Evolutionary conservation across 169 alveolate species (phyloP), one percentile per base, ranked within the genome.

Genomic region (Eimeria praecox): DNA sequence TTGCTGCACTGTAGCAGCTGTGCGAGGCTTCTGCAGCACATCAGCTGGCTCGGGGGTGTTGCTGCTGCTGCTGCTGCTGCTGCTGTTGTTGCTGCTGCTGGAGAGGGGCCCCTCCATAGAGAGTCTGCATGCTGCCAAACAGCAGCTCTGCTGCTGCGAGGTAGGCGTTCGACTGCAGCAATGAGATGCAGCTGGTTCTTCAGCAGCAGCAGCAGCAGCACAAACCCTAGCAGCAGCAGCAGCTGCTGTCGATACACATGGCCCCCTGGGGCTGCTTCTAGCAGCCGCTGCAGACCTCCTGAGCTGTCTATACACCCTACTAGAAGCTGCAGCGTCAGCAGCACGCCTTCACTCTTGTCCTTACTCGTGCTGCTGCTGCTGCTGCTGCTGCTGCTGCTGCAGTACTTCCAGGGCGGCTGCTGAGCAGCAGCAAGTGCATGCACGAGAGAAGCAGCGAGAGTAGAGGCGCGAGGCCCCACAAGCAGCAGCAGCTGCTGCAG

Each of bases 131-230:
- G 75, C 90, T 82, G 71, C 90, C 90, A 82, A 54, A 54, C 52
- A n/a, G 44, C 30, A 40, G 71, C 71, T 33, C 90, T 71, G 90
- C 75, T 82, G 90, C 90, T 82, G 75, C 90, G 90, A 49, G 90
- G 90, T 59, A 82, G 35, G 18, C 71, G 90, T 49, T 82, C 90
- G 14, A 82, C 40, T 20, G 90, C 90, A 49, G 75, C 75, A 82
- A 54, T 35, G 33, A 82, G 90, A 4, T 46, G 71, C n/a, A 82
- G 90, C 90, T 44, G 64, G 33, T 82, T 71, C 90, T 54, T 49
- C 90, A 82, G 90, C 90, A 82, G 75, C 73, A 82, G 90, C 71
- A 82, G 49, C 90, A 82, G 90, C 90, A 82, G 90, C 90, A 82
- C 90, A 30, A 82, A 82, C 0, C 90, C 90, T 73, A 82, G 75